Evolutionary conservation across 768 basidiomycete species (phyloP), one percentile per base, ranked within the genome.

Genomic region (Lactarius sp.): DNA sequence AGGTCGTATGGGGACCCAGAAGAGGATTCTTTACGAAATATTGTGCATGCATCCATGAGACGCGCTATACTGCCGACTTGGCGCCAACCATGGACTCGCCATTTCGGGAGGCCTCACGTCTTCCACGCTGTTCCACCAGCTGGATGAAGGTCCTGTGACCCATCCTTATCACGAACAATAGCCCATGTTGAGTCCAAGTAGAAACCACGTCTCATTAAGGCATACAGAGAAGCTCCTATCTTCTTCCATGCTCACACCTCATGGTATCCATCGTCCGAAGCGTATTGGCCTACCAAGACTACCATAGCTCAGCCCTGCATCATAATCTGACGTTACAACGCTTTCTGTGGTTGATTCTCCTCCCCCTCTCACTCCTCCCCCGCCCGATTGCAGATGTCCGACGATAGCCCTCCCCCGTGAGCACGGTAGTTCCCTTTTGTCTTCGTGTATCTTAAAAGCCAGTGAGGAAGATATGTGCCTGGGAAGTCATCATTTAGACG

Each of bases 341-440:
- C 10, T 53, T 37, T 33, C 36, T 41, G 27, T 39, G 14, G 16
- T 27, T 14, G 22, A 37, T 12, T 39, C 44, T 33, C 63, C 14
- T 7, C 14, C n/a, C 27, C 44, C 34, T 27, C 2, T 13, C 33
- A 16, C 6, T 6, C 8, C 14, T 1, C 10, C 3, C 34, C 14
- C 20, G 12, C 8, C n/a, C 34, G n/a, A 13, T 22, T 42, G n/a
- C n/a, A 41, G 1, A 64, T 60, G 64, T 56, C 50, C 5, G 64
- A 60, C 5, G 64, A 60, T 22, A 60, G 49, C 20, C 58, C 64
- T 9, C 54, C 64, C 33, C 54, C 64, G 64, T 60, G 56, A 65
- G 64, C 8, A 4, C 37, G 37, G 46, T 50, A 12, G 9, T 58
- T 62, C 44, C 49, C 4, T 12, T 20, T 39, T 34, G 27, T 27